Base-by-base conservation (phyloP, 495 filamentous ascomycete genomes). In the Neurospora sp. region DNA sequence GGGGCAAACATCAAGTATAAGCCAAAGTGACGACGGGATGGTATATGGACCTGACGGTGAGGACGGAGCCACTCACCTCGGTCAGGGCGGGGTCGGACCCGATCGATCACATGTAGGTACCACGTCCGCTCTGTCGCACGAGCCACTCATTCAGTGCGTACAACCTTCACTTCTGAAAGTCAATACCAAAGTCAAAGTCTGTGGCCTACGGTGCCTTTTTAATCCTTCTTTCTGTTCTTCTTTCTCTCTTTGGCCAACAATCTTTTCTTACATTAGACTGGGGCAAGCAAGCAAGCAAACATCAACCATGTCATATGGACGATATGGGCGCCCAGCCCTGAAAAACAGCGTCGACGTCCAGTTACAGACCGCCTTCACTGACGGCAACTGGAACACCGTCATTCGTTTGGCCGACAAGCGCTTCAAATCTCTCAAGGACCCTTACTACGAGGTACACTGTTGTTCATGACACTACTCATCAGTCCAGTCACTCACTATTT, bases 341-440 rank as follows among this genome's bases (percentile, higher is more conserved):
- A 84, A 81, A 77, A 77, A 69, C 70, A 79, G 72, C 53, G 79
- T 83, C 6, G 83, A 84, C 69, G 45, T 80, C 35, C 78, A 79
- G 59, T 75, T 86, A 16, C 77, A 81, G 72, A 78, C 78, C 8
- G 81, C 81, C 35, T 86, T 82, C 47, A 75, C 73, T 31, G 83
- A 85, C 27, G 76, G 81, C 44, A 83, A 84, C 74, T 86, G 84
- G 84, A 68, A 65, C n/a, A 70, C 75, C 1, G 81, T 81, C 45
- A 76, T 82, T 8, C 81, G 80, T 39, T 75, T 86, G 8, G 85
- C 85, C 1, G 79, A 81, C 41, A 81, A 83, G 61, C 78, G 83
- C n/a, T 75, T 78, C 44, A 82, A 79, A 69, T 69, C 75, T 1
- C 77, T 80, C n/a, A 85, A 85, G 14, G 85, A 86, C 42, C 75